Evolutionary conservation across 2,329 filamentous ascomycete genomes (phyloP).

Genomic region (Scopulariopsis brevicaulis): DNA sequence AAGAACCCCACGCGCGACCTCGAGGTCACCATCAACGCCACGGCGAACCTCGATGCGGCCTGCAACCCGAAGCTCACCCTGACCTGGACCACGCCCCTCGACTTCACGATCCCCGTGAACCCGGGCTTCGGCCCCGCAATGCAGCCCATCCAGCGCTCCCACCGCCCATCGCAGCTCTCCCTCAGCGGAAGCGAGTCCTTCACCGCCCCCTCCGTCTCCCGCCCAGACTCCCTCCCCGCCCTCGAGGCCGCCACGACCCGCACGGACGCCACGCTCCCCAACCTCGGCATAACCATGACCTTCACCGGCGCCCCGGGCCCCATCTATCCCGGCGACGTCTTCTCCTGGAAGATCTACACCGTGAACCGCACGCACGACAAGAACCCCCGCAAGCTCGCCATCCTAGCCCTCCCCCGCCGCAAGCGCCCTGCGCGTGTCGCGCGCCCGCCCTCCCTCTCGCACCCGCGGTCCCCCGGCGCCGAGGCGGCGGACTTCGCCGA

Average conservation of each 20-base stretch:
- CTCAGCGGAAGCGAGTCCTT: slow-evolving; percentile 47
- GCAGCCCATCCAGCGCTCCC: slow-evolving; percentile 46
- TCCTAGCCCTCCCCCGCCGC: slow-evolving; percentile 56
- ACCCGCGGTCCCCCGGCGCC: background rate
- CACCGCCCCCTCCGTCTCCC: slow-evolving; percentile 42
- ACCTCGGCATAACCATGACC: slow-evolving; percentile 65
- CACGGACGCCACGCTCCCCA: slow-evolving; percentile 35
- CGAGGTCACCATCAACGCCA: slow-evolving; percentile 48
- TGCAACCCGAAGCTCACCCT: slow-evolving; percentile 54
- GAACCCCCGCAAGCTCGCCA: slow-evolving; percentile 53
- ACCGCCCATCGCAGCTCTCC: slow-evolving; percentile 53
- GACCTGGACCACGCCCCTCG: slow-evolving; percentile 56
- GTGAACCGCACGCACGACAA: slow-evolving; percentile 54
- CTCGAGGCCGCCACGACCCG: slow-evolving; percentile 40
- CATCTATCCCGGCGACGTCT: slow-evolving; percentile 53
- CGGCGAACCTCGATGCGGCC: slow-evolving; percentile 39
- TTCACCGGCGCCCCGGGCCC: slow-evolving; percentile 49
- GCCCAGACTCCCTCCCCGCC: slow-evolving; percentile 48
- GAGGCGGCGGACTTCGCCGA: slow-evolving; percentile 36
- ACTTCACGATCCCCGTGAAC: slow-evolving; percentile 57
- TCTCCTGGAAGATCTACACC: slow-evolving; percentile 64
- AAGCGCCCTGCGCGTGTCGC: slow-evolving; percentile 37
- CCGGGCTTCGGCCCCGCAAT: slow-evolving; percentile 46
- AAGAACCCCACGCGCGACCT: slow-evolving; percentile 41
- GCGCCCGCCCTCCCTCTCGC: slow-evolving; percentile 41